A percentile compares a stretch with the other conserved stretches of the same genome.
These are phyloP conservation scores for Penicillium vulpinum DNA, from an alignment of 2,329 filamentous ascomycete genomes.

Conservation along the genomic window DNA sequence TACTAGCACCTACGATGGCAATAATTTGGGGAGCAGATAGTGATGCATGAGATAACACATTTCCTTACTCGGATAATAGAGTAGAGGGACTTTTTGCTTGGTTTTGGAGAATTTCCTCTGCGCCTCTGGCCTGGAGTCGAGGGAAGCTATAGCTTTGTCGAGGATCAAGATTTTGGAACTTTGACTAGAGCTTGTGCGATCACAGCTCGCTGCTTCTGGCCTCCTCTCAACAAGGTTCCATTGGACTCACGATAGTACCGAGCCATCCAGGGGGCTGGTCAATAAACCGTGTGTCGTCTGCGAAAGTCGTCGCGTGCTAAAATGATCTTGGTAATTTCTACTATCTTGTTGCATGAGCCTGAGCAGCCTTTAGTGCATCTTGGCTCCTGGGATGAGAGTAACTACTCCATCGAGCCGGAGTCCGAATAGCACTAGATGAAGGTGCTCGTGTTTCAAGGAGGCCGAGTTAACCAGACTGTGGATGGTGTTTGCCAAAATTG, in stretches of 20 bases:
- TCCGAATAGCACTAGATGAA: no score
- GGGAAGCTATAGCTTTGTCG: constrained; percentile 88
- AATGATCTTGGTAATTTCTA: no score
- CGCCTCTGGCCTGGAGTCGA: constrained; percentile 91
- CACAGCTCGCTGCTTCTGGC: constrained; percentile 93
- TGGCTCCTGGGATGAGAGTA: no score
- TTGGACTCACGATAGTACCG: background rate
- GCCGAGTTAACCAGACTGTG: no score
- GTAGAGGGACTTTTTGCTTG: background rate
- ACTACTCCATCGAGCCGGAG: no score
- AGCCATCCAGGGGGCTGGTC: background rate
- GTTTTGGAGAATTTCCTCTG: constrained; percentile 41
- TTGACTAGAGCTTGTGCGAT: constrained; percentile 88
- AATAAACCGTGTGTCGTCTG: background rate
- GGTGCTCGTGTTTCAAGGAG: no score
- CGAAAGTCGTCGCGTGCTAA: background rate
- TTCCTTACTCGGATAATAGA: background rate
- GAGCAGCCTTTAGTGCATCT: background rate
- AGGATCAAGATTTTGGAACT: constrained; percentile 89
- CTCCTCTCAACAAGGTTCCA: constrained; percentile 37
- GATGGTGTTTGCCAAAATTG: no score
- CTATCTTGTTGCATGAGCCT: no score
- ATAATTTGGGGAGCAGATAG: background rate
- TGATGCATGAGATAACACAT: background rate
- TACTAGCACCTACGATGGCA: background rate